Conservation (phyloP, 1,284 basidiomycete genomes). For the Apiotrichum gamsii region DNA sequence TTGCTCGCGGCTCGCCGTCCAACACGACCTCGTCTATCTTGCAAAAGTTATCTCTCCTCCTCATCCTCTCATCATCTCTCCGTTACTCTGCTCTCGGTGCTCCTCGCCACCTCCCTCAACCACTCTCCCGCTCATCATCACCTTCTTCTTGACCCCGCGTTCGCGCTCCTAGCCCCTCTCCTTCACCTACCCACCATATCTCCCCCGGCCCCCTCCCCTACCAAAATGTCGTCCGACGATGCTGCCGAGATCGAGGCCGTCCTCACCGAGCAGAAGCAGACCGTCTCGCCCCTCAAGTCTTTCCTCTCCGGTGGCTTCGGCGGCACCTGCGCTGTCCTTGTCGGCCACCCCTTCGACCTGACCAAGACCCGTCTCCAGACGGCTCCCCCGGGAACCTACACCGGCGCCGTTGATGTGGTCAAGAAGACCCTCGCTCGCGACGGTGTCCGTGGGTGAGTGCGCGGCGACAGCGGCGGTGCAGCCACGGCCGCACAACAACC, state of each 20-base stretch:
- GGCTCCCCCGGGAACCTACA: slow-evolving; percentile 82
- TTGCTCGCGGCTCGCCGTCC: no score
- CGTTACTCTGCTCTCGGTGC: no score
- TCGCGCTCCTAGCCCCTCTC: no score
- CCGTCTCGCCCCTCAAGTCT: slow-evolving; percentile 57
- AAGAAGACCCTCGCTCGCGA: slow-evolving; percentile 82
- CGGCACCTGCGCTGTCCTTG: slow-evolving; percentile 52
- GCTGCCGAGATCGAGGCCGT: slow-evolving; percentile 27
- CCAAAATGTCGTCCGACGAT: slow-evolving; percentile 31
- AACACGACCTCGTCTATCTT: no score
- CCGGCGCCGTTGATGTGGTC: slow-evolving; percentile 87
- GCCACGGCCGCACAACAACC: no score
- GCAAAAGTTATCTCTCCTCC: no score
- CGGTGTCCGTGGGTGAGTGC: slow-evolving; percentile 72
- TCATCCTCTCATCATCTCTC: no score
- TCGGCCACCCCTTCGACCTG: slow-evolving; percentile 95
- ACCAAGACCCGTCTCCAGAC: slow-evolving; percentile 96
- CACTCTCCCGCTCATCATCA: no score
- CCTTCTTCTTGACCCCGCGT: no score
- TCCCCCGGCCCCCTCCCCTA: neutral
- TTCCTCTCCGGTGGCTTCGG: slow-evolving; percentile 90
- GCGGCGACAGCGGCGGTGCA: neutral
- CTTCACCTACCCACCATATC: neutral
- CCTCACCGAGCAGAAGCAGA: slow-evolving; percentile 24
- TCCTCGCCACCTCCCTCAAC: no score